These are phyloP conservation scores for Albugo laibachii DNA, from an alignment of 352 stramenopile species.

Conservation along the genomic window DNA sequence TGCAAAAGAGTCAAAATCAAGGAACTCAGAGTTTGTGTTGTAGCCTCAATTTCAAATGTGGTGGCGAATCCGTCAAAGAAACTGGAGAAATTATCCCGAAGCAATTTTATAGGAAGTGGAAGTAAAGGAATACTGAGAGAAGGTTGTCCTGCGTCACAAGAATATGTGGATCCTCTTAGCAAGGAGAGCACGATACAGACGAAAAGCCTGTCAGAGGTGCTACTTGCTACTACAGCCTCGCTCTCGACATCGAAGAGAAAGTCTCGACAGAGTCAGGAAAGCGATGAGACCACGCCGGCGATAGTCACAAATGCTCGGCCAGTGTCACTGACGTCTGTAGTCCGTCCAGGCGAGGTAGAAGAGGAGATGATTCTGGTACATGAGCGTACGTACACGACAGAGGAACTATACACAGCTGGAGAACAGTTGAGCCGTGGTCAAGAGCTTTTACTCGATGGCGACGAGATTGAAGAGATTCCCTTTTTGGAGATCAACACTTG, in stretches of 20 bases:
- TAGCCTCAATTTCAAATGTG: conserved; percentile 1
- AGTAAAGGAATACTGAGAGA: conserved; percentile 7
- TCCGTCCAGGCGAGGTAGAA: conserved; percentile 12
- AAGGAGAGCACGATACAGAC: conserved; percentile 14
- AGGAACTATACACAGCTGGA: conserved; percentile 7
- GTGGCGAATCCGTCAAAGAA: too few relatives aligned
- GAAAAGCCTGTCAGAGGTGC: conserved; percentile 50
- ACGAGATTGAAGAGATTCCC: conserved; percentile 63
- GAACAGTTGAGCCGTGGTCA: conserved; percentile 12
- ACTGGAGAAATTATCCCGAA: too few relatives aligned
- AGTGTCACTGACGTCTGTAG: conserved; percentile 1
- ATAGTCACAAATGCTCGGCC: background rate
- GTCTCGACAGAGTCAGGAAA: background rate
- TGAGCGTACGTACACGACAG: conserved; percentile 24
- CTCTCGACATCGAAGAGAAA: conserved; percentile 13
- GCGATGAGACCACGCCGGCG: background rate
- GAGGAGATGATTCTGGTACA: conserved; percentile 54
- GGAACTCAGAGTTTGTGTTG: background rate
- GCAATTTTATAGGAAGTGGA: conserved; percentile 6
- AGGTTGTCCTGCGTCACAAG: background rate
- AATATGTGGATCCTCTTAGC: background rate
- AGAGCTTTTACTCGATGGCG: conserved; percentile 18
- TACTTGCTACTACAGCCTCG: conserved; percentile 31
- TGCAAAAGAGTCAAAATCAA: conserved; percentile 3
- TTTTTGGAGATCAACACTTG: conserved; percentile 20